Evolutionary conservation across 2,329 filamentous ascomycete genomes (phyloP).

Genomic region (Fusarium guadeloupense): DNA sequence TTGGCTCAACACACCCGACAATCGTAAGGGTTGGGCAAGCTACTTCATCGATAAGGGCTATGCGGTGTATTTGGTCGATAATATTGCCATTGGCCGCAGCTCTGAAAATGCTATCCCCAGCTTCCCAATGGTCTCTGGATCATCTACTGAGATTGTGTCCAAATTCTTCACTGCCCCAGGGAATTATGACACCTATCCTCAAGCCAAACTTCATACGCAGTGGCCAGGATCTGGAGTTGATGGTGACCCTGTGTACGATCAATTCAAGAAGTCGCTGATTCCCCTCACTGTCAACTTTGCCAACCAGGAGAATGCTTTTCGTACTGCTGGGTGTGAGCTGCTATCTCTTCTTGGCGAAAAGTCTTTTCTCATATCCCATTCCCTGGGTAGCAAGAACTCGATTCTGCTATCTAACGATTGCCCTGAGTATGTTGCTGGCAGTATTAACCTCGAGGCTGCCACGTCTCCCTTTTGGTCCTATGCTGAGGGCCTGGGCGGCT

Average conservation of each 20-base stretch:
- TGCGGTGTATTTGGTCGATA: constrained; percentile 26
- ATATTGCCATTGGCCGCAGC: constrained; percentile 17
- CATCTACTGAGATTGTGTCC: constrained; percentile 16
- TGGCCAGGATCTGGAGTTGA: constrained; percentile 29
- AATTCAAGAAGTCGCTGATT: constrained; percentile 32
- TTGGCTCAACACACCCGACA: constrained; percentile 33
- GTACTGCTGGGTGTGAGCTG: constrained; percentile 25
- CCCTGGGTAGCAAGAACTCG: constrained; percentile 23
- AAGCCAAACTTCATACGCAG: constrained; percentile 28
- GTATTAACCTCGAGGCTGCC: constrained; percentile 29
- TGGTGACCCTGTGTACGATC: constrained; percentile 23
- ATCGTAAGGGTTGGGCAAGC: constrained; percentile 29
- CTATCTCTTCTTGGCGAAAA: constrained; percentile 29
- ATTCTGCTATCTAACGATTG: constrained; percentile 32
- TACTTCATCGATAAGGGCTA: constrained; percentile 27
- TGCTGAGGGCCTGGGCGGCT: constrained; percentile 23
- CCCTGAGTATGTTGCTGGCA: constrained; percentile 24
- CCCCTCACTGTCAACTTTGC: constrained; percentile 27
- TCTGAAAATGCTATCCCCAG: constrained; percentile 6
- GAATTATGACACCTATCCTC: constrained; percentile 23
- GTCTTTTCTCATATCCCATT: constrained; percentile 33
- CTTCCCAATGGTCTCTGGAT: constrained; percentile 15
- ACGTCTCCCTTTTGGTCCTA: constrained; percentile 33
- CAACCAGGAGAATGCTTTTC: constrained; percentile 24
- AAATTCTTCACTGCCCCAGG: constrained; percentile 26